Conservation (phyloP, 257 asterid genomes). For the Solanum appendiculatum region DNA sequence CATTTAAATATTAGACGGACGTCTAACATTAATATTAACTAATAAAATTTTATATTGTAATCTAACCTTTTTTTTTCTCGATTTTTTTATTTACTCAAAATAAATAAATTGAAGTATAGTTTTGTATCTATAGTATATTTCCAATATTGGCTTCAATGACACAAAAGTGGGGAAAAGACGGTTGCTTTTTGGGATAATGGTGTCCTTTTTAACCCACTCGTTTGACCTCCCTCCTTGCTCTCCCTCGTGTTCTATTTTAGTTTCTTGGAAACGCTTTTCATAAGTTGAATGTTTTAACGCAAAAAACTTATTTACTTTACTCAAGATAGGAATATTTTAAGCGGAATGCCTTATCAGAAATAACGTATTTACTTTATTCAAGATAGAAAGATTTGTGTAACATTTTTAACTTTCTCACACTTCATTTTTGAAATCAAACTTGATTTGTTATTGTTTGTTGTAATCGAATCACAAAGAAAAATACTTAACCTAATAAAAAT, state of each 20-base stretch:
- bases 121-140: not conserved
- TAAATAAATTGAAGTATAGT: not conserved
- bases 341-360: no score
- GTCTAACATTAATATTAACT: not conserved
- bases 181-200: conserved; percentile 24
- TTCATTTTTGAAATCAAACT: not conserved
- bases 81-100: not conserved
- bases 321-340: no score
- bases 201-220: conserved; percentile 9
- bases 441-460: not conserved
- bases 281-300: no score
- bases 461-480: not conserved
- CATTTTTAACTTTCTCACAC: not conserved
- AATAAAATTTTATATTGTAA: not conserved
- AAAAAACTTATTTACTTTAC: not conserved
- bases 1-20: not conserved
- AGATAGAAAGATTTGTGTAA: not conserved
- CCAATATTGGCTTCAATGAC: conserved; percentile 22
- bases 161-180: conserved; percentile 22
- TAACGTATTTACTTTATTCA: not conserved
- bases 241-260: not conserved
- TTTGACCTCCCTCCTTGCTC: conserved; percentile 5
- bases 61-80: not conserved
- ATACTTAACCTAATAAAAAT: not conserved
- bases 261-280: no score